These are phyloP conservation scores for Selenicereus undatus DNA, from an alignment of 148 eudicot species.

Conservation along the genomic window DNA sequence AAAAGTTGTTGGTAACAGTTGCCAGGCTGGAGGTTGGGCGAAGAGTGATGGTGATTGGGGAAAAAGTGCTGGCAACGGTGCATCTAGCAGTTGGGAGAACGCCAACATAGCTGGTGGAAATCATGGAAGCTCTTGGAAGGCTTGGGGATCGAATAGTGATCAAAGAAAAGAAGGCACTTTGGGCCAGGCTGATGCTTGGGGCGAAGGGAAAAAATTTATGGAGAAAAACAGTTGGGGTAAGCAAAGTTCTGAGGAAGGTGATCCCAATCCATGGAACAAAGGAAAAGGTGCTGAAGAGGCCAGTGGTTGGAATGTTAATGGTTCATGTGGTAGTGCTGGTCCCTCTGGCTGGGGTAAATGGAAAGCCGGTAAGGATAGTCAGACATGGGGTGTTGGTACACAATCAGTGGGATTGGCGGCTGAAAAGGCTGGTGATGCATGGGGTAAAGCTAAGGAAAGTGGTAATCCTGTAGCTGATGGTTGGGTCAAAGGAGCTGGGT, in stretches of 20 bases:
- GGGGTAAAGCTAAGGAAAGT: constrained; percentile 33
- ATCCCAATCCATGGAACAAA: constrained; percentile 24
- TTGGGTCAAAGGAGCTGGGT: constrained; percentile 5
- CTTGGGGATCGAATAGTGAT: constrained; percentile 24
- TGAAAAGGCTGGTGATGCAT: constrained; percentile 22
- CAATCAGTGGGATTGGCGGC: background rate
- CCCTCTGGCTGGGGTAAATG: constrained; percentile 31
- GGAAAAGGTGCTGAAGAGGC: constrained; percentile 19
- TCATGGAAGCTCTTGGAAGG: constrained; percentile 28
- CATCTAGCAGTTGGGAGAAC: constrained; percentile 36
- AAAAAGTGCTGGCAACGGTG: constrained; percentile 11
- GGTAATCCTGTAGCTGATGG: too few relatives aligned
- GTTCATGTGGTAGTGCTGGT: constrained; percentile 22
- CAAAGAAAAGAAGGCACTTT: constrained; percentile 13
- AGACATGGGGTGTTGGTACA: background rate
- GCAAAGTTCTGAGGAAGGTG: constrained; percentile 19
- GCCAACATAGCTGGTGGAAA: constrained; percentile 24
- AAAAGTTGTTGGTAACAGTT: constrained; percentile 22
- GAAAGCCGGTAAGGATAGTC: constrained; percentile 13
- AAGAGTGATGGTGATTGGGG: too few relatives aligned
- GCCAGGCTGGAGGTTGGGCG: constrained; percentile 38
- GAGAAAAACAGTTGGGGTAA: constrained; percentile 20
- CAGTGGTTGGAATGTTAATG: constrained; percentile 25
- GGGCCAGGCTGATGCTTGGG: constrained; percentile 18
- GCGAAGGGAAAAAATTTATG: background rate